Base-by-base conservation (phyloP, 176 grass and related monocot species). In the Coix lacrymajobi region DNA sequence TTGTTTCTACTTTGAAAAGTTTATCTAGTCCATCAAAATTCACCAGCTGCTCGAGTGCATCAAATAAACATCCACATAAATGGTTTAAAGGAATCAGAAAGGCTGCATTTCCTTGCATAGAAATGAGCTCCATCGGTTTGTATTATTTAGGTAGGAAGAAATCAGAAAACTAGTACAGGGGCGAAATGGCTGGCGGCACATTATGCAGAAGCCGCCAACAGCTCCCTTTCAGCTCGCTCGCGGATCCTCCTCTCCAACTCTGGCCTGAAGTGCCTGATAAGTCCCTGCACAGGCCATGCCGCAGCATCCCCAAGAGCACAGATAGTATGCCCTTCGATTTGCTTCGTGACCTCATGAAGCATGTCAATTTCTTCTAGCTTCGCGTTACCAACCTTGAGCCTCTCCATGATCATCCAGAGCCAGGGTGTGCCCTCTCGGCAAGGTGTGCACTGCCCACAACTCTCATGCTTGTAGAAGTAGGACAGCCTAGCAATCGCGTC, bases 361-460 rank as follows among this genome's bases (percentile, higher is more conserved):
- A 94, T 97, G 69, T 97, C 95, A 4, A 97, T 97, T 85, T 97
- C 95, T 79, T 97, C 92, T 34, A 97, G 77, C 83, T 91, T 92
- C 1, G 95, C 92, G 30, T 97, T 94, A 45, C 95, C 95, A n/a
- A 92, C 92, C 81, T 97, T 97, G 25, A 97, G 67, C 83, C 94
- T 97, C 87, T 94, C 94, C 94, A 97, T 97, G 72, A 97, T 84
- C 94, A 94, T 94, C 95, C 95, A 97, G 9, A 97, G 80, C 95
- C 95, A 97, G 14, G 88, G 88, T 11, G 95, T 97, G 31, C 95
- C 95, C 81, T 97, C 95, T 76, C 95, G 87, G 90, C 95, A 97
- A 8, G 95, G 95, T 0, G 95, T 97, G 81, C 95, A 97, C 83
- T 94, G 95, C 14, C 95, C 95, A 73, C 95, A 97, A 78, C 92